Conservation (phyloP, 345 rosid genomes). For the Triadica sebifera region DNA sequence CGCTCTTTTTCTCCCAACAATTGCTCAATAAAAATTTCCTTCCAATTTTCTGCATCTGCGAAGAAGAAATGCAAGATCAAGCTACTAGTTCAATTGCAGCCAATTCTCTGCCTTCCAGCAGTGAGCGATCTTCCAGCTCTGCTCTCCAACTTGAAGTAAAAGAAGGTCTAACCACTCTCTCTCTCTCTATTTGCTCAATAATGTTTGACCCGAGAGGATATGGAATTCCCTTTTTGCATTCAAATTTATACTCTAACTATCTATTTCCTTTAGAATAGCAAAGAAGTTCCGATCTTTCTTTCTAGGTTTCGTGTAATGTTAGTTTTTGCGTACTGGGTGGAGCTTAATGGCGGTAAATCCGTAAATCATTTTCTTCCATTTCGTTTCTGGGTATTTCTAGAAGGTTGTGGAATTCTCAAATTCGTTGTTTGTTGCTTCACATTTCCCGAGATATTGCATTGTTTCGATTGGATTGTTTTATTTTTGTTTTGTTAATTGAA, state of each 20-base stretch:
- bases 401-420: neutral
- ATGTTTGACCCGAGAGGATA: neutral
- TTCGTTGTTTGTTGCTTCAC: too few relatives aligned
- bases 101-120: conserved; percentile 84
- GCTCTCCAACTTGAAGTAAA: conserved; percentile 75
- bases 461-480: neutral
- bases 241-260: neutral
- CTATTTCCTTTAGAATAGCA: neutral
- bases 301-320: conserved; percentile 13
- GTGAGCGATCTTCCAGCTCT: conserved; percentile 98
- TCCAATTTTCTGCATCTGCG: neutral
- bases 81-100: conserved; percentile 78
- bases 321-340: neutral
- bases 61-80: conserved; percentile 73
- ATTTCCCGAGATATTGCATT: neutral
- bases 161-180: conserved; percentile 52
- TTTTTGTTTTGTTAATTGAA: neutral
- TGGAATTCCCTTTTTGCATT: neutral
- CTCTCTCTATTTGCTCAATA: neutral
- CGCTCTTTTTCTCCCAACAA: conserved; percentile 40
- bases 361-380: neutral
- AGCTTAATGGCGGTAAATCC: neutral
- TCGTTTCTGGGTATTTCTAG: neutral
- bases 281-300: neutral
- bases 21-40: too few relatives aligned